Conservation (phyloP, 192 early-diverging fungal species). For the Coemansia sp. region DNA sequence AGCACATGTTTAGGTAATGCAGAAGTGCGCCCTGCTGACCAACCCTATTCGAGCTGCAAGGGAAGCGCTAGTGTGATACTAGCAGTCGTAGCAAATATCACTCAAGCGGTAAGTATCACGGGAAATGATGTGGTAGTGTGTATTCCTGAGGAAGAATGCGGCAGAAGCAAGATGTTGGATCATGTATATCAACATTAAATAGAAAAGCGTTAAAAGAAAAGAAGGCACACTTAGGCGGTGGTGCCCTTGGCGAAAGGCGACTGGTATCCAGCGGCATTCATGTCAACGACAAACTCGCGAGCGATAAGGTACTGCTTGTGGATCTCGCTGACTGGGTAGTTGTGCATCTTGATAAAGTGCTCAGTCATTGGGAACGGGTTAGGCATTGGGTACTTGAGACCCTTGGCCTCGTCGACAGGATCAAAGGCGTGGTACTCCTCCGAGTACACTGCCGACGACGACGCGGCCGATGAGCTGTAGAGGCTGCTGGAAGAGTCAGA, state of each 20-base stretch:
- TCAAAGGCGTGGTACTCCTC: constrained; percentile 20
- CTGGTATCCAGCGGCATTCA: constrained; percentile 47
- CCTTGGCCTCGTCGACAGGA: constrained; percentile 1
- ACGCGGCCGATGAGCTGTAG: neutral
- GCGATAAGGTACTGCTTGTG: constrained; percentile 40
- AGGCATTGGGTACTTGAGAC: constrained; percentile 40
- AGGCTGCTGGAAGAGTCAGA: neutral
- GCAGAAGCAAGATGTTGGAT: neutral
- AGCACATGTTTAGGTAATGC: neutral
- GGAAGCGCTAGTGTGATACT: neutral
- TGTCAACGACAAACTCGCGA: constrained; percentile 46
- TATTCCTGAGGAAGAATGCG: neutral
- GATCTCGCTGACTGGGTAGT: constrained; percentile 35
- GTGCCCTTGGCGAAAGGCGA: constrained; percentile 48
- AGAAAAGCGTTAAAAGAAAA: neutral
- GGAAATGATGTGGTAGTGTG: neutral
- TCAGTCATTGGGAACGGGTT: constrained; percentile 40
- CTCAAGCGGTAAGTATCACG: neutral
- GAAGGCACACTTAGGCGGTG: neutral
- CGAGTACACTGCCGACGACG: constrained; percentile 19
- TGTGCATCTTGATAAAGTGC: constrained; percentile 45
- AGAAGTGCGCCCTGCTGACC: neutral
- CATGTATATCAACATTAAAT: neutral
- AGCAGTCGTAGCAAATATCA: neutral
- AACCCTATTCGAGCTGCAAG: neutral